Base-by-base conservation (phyloP, 2,329 filamentous ascomycete genomes). In the Blastomyces parvus region DNA sequence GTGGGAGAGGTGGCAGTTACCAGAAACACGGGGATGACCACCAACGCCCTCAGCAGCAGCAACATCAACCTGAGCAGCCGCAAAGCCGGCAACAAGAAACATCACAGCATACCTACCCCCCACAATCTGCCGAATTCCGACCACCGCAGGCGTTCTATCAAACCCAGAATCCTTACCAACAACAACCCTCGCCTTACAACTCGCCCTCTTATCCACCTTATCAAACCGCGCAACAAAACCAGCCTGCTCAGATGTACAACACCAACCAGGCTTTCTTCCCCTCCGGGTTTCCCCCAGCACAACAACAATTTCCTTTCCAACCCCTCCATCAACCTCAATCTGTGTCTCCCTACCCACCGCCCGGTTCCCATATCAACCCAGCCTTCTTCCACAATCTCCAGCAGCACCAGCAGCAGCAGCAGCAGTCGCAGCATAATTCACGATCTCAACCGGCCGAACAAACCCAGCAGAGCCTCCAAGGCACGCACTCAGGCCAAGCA, bases 281-380 rank as follows among this genome's bases (percentile, higher is more conserved):
- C 11, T 67, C 70, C 33, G 64, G 68, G 46, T 65, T 68, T 25
- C 71, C 70, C 46, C 69, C 71, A 22, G 30, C 53, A 13, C 60
- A 59, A 25, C 74, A 73, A 36, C 38, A 30, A 7, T 76, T 74
- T 62, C 70, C 76, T 56, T 71, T 76, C 64, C 77, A 76, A 59
- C 71, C 74, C 56, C 75, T 76, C n/a, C 73, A 77, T 60, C 72
- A 75, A 59, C 75, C 76, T 62, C 76, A 81, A 60, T 50, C 48
- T 9, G 73, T 78, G 7, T 74, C 75, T 62, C 71, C 70, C 42
- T 70, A 76, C 50, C 70, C 77, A 19, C 72, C 75, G 44, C 72
- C 72, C 56, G 76, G 80, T 65, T 76, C 81, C 11, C 83, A 83
- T 67, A 79, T 85, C 64, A 86, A 85, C 66, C 84, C 84, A 3